phyloP scores from a whole-genome alignment of 139 green algal genomes.

The Trebouxia sp. region DNA sequence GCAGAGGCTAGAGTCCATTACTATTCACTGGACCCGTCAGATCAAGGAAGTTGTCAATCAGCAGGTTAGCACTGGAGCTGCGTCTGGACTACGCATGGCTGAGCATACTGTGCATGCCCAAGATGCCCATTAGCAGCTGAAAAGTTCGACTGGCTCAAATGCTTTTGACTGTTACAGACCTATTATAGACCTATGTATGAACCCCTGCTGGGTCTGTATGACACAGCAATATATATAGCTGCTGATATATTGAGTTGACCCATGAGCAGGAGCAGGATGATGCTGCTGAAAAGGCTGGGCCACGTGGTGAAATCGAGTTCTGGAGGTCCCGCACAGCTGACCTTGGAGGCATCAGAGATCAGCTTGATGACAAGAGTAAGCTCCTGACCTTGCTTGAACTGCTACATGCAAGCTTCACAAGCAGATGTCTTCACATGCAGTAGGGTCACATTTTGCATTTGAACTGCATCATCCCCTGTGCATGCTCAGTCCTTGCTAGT shows the following conservation, averaged over 20 bases:
- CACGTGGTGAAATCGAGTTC: constrained; percentile 85
- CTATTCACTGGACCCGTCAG: constrained; percentile 89
- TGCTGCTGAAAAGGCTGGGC: constrained; percentile 56
- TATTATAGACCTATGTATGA: too few relatives aligned
- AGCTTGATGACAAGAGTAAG: constrained; percentile 60
- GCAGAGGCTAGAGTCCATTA: constrained; percentile 80
- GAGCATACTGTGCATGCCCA: too few relatives aligned
- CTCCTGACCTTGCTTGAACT: background rate
- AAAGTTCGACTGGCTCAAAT: too few relatives aligned
- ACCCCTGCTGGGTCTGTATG: too few relatives aligned
- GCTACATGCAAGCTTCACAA: background rate
- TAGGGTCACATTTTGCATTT: background rate
- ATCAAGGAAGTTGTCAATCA: constrained; percentile 79
- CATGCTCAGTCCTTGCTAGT: too few relatives aligned
- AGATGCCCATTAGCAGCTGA: too few relatives aligned
- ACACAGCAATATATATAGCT: background rate
- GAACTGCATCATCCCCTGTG: background rate
- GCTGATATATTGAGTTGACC: background rate
- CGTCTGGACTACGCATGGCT: too few relatives aligned
- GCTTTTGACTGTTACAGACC: too few relatives aligned
- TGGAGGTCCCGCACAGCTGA: constrained; percentile 79
- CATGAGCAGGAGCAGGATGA: constrained; percentile 41
- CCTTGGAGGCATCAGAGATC: constrained; percentile 69
- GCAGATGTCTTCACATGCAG: background rate
- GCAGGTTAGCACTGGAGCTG: background rate